Percentiles rank a stretch among this genome's conserved stretches.
phyloP scores from a whole-genome alignment of 1,139 yeast species.

The Suhomyces chickasaworum region DNA sequence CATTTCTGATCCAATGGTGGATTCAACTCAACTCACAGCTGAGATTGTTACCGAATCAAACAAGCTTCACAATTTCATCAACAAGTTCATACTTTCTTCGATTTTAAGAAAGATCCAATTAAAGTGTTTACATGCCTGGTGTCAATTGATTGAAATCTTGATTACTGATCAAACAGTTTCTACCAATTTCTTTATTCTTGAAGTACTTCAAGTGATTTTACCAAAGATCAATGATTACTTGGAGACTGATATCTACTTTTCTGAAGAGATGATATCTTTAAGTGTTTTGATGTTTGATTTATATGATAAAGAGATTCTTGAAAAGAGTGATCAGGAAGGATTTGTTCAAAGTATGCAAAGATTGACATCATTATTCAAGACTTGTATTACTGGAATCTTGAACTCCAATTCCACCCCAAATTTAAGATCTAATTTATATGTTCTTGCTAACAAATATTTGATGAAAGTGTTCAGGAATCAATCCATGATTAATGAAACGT shows the following conservation, averaged over 20 bases:
- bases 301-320: conserved; percentile 49
- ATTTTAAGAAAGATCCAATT: conserved; percentile 57
- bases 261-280: conserved; percentile 76
- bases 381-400: conserved; percentile 72
- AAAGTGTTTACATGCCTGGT: conserved; percentile 77
- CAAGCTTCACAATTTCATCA: conserved; percentile 37
- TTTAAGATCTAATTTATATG: conserved; percentile 77
- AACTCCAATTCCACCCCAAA: conserved; percentile 67
- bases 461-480: conserved; percentile 48
- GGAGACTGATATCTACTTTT: conserved; percentile 63
- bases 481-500: conserved; percentile 46
- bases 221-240: conserved; percentile 79
- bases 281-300: conserved; percentile 70
- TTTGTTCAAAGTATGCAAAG: conserved; percentile 40
- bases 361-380: conserved; percentile 67
- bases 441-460: conserved; percentile 67
- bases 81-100: conserved; percentile 45
- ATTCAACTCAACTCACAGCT: background rate
- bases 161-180: conserved; percentile 54
- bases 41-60: conserved; percentile 32
- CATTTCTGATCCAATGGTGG: conserved; percentile 3
- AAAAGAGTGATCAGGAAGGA: conserved; percentile 30
- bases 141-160: conserved; percentile 71
- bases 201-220: conserved; percentile 70
- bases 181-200: conserved; percentile 59